Evolutionary conservation across 768 basidiomycete species (phyloP).

Genomic region (Suillus sp.): DNA sequence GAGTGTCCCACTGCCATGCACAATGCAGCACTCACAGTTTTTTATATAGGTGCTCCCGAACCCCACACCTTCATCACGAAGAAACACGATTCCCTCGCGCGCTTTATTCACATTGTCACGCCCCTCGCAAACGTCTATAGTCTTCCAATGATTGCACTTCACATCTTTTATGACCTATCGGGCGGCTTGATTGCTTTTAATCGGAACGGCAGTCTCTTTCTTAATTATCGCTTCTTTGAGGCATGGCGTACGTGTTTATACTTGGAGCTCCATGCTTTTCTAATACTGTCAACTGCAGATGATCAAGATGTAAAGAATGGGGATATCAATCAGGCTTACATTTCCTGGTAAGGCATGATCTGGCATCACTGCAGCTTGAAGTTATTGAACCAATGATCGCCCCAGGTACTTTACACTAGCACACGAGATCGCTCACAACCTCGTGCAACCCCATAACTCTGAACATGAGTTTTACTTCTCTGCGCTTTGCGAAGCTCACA

Average conservation of each 20-base stretch:
- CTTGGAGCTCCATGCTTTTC: not conserved
- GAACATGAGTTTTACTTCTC: constrained; percentile 96
- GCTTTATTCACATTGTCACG: constrained; percentile 72
- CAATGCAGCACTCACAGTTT: constrained; percentile 13
- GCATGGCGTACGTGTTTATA: constrained; percentile 74
- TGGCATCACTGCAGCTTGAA: not conserved
- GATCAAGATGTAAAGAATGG: constrained; percentile 65
- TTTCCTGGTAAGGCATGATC: constrained; percentile 64
- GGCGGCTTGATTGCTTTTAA: constrained; percentile 95
- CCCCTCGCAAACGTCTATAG: constrained; percentile 72
- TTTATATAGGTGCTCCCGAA: constrained; percentile 57
- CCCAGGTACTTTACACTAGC: constrained; percentile 87
- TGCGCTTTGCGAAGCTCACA: constrained; percentile 76
- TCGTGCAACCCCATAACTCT: constrained; percentile 84
- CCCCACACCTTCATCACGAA: constrained; percentile 48
- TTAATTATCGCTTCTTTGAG: constrained; percentile 85
- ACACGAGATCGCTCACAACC: constrained; percentile 92
- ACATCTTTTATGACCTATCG: constrained; percentile 82
- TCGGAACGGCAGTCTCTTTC: constrained; percentile 80
- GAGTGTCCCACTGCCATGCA: constrained; percentile 1
- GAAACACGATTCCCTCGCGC: constrained; percentile 60
- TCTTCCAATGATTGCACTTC: constrained; percentile 71
- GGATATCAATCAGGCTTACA: constrained; percentile 60
- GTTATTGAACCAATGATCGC: not conserved
- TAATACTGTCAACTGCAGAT: constrained; percentile 45